Evolutionary conservation across 306 rosid species (phyloP).

Genomic region (Dalbergia cochinchinensis): DNA sequence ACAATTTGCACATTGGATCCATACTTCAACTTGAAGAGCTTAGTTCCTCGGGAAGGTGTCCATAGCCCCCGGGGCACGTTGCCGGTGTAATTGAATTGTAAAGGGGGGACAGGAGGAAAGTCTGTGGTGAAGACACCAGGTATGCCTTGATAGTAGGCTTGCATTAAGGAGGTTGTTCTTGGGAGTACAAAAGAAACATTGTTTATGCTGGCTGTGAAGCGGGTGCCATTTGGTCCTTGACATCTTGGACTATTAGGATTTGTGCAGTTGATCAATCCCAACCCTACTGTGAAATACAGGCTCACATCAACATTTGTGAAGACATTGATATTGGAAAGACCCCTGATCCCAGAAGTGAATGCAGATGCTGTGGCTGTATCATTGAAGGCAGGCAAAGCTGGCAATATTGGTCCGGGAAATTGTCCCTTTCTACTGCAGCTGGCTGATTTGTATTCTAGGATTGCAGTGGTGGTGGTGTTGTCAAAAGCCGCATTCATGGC

Average conservation of each 20-base stretch:
- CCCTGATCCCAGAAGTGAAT: conserved; percentile 62
- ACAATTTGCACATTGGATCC: conserved; percentile 78
- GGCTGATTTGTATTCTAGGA: conserved; percentile 77
- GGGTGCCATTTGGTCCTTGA: conserved; percentile 99
- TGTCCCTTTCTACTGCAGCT: conserved; percentile 50
- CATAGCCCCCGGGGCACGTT: conserved; percentile 85
- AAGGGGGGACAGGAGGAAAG: conserved; percentile 83
- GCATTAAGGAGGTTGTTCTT: conserved; percentile 74
- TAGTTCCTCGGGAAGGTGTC: conserved; percentile 77
- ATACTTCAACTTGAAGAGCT: conserved; percentile 69
- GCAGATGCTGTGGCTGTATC: conserved; percentile 78
- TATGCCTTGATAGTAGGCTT: conserved; percentile 76
- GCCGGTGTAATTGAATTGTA: conserved; percentile 82
- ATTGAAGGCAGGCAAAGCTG: conserved; percentile 69
- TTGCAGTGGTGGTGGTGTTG: conserved; percentile 95
- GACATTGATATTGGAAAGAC: conserved; percentile 59
- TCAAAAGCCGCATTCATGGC: conserved; percentile 88
- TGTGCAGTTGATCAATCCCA: conserved; percentile 87
- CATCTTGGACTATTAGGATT: conserved; percentile 86
- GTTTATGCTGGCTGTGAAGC: conserved; percentile 87
- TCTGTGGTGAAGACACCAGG: conserved; percentile 87
- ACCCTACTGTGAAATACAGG: conserved; percentile 70
- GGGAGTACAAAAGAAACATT: conserved; percentile 86
- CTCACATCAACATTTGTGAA: conserved; percentile 58
- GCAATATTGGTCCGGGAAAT: conserved; percentile 55